These are phyloP conservation scores for Entophlyctis luteolus DNA, from an alignment of 192 early-diverging fungal species.

Conservation along the genomic window DNA sequence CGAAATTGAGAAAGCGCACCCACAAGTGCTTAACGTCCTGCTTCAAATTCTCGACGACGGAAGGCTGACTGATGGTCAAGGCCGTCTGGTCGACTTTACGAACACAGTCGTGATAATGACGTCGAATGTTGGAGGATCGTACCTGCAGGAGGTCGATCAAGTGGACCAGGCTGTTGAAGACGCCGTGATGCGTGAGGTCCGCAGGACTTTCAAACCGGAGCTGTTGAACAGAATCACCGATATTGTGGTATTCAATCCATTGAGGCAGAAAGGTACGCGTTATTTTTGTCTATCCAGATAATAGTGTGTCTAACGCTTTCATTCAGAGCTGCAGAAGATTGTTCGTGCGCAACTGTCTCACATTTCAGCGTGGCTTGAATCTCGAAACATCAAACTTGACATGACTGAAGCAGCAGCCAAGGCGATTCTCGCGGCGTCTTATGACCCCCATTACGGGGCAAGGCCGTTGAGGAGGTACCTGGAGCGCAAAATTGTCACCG, in stretches of 20 bases:
- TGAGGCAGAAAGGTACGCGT: constrained; percentile 18
- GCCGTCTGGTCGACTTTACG: constrained; percentile 86
- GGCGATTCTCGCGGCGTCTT: constrained; percentile 72
- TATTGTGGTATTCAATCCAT: constrained; percentile 80
- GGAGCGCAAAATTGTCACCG: constrained; percentile 80
- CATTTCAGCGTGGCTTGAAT: constrained; percentile 65
- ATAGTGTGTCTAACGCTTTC: not conserved
- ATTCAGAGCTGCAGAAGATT: constrained; percentile 60
- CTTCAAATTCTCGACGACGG: constrained; percentile 98
- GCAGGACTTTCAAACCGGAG: constrained; percentile 79
- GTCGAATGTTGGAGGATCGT: constrained; percentile 74
- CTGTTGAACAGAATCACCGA: constrained; percentile 96
- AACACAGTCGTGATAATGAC: constrained; percentile 97
- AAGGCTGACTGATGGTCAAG: constrained; percentile 89
- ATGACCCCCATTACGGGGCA: constrained; percentile 93
- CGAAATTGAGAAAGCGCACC: constrained; percentile 97
- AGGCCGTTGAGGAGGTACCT: constrained; percentile 86
- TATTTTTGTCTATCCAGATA: not conserved
- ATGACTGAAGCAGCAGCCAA: constrained; percentile 70
- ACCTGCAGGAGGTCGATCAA: constrained; percentile 44
- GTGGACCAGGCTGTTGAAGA: constrained; percentile 13
- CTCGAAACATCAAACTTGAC: constrained; percentile 68
- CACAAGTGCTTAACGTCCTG: constrained; percentile 85
- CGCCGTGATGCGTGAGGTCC: constrained; percentile 78
- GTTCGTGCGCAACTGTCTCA: constrained; percentile 66